Percentiles rank a stretch among this genome's conserved stretches.
Evolutionary conservation across 202 grass and related monocot genomes (phyloP).

Genomic region (Musa balbisiana): DNA sequence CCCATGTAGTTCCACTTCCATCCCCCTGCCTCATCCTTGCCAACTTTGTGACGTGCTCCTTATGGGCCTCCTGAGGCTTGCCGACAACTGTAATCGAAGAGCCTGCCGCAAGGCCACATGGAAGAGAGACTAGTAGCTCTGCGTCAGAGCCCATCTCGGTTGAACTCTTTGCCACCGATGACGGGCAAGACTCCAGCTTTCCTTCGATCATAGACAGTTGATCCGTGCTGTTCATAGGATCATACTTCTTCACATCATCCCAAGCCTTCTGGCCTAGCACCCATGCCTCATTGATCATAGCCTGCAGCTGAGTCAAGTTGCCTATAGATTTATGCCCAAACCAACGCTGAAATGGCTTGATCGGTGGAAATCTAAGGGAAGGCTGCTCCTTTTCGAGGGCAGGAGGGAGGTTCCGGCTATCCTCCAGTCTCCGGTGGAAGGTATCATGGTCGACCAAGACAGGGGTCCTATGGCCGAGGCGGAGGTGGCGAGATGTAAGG

Average conservation of each 20-base stretch:
- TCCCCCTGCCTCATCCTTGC: slow-evolving; percentile 41
- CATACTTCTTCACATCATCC: slow-evolving; percentile 46
- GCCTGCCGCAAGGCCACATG: slow-evolving; percentile 65
- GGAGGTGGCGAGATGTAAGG: slow-evolving; percentile 31
- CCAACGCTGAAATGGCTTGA: slow-evolving; percentile 57
- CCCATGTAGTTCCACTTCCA: slow-evolving; percentile 36
- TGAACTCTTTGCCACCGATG: slow-evolving; percentile 31
- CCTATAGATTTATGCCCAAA: slow-evolving; percentile 36
- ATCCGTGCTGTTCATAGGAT: slow-evolving; percentile 22
- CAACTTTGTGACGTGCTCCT: slow-evolving; percentile 64
- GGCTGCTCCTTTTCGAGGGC: neutral
- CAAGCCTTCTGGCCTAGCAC: slow-evolving; percentile 56
- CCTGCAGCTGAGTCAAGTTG: slow-evolving; percentile 47
- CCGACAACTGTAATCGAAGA: slow-evolving; percentile 70
- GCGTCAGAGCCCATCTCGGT: slow-evolving; percentile 19
- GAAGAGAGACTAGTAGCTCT: slow-evolving; percentile 54
- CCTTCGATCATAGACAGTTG: slow-evolving; percentile 31
- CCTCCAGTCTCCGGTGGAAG: slow-evolving; percentile 27
- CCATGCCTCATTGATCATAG: slow-evolving; percentile 77
- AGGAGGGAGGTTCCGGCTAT: slow-evolving; percentile 5
- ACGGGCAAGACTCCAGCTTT: slow-evolving; percentile 43
- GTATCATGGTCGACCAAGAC: slow-evolving; percentile 18
- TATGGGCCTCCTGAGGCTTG: slow-evolving; percentile 48
- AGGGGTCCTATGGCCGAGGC: neutral
- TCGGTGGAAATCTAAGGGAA: neutral